Evolutionary conservation across 2,329 filamentous ascomycete genomes (phyloP), one percentile per base, ranked within the genome.

Genomic region (Fusarium sarcochroum): DNA sequence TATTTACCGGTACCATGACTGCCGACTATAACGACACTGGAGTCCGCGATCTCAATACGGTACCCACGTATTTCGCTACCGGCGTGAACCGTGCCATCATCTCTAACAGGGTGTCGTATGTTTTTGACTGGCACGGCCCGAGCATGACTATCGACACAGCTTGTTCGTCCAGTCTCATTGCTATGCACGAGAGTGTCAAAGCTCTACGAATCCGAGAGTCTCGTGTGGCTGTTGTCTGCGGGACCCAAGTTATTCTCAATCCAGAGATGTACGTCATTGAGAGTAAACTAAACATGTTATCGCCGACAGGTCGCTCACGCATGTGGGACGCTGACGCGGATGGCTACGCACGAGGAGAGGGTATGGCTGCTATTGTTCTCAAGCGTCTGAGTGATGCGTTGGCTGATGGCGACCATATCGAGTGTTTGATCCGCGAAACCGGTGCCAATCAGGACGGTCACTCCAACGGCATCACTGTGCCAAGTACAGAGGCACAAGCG

Each of bases 261-360:
- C 58, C 58, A 9, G 66, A 56, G 11, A 44, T 25, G 18, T 59
- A 42, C 41, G 46, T 40, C 6, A 30, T 7, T 14, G 25, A 7
- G 52, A 52, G 40, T 30, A 40, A 46, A 17, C 35, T 63, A 2
- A 34, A 41, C 17, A 34, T 67, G 37, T 23, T 65, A 6, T 59
- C 52, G 15, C 42, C 45, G 9, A 52, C 37, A 23, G 60, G 55
- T 1, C 50, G 38, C 5, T 59, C 49, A 7, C 51, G 35, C 6
- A 61, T 60, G 18, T 66, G 51, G 35, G 66, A 66, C 20, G 18
- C 27, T 6, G 47, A 50, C 2, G 63, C 44, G 0, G 37, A 61
- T 3, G 59, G 66, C 3, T 69, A 69, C 10, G 59, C 54, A 8
- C 63, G 66, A 17, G 66, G 62, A 1, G 62, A 68, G 13, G 66